phyloP scores from a whole-genome alignment of 148 eudicot species.

The Camellia lanceoleosa region DNA sequence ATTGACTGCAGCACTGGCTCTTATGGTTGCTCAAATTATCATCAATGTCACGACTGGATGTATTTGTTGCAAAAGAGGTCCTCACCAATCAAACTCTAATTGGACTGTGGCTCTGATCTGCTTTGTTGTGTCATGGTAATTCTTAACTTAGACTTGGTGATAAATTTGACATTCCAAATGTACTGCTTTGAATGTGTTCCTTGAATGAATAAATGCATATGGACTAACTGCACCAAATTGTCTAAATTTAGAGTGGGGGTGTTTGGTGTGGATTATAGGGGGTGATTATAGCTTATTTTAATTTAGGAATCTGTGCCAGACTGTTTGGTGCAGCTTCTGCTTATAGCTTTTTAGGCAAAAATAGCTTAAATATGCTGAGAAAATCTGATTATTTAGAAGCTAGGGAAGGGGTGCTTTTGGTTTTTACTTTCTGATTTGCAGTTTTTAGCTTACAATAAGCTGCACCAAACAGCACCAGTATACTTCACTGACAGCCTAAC shows the following conservation, averaged over 20 bases:
- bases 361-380: no score
- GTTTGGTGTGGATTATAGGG: no score
- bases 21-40: slow-evolving; percentile 64
- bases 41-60: slow-evolving; percentile 67
- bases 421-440: no score
- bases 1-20: slow-evolving; percentile 58
- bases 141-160: background rate
- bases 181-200: background rate
- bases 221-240: background rate
- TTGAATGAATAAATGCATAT: background rate
- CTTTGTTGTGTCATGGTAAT: slow-evolving; percentile 86
- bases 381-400: no score
- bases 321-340: no score
- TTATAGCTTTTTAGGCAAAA: no score
- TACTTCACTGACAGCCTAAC: background rate
- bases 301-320: no score
- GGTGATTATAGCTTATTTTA: no score
- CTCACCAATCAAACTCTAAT: slow-evolving; percentile 40
- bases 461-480: background rate
- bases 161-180: background rate
- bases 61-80: slow-evolving; percentile 61
- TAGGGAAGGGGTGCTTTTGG: no score
- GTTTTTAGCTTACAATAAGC: no score
- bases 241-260: background rate
- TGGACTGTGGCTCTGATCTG: slow-evolving; percentile 65